A percentile compares a stretch with the other conserved stretches of the same genome.
These are phyloP conservation scores for Solanum aculeatissimum DNA, from an alignment of 305 asterid genomes.

Conservation along the genomic window DNA sequence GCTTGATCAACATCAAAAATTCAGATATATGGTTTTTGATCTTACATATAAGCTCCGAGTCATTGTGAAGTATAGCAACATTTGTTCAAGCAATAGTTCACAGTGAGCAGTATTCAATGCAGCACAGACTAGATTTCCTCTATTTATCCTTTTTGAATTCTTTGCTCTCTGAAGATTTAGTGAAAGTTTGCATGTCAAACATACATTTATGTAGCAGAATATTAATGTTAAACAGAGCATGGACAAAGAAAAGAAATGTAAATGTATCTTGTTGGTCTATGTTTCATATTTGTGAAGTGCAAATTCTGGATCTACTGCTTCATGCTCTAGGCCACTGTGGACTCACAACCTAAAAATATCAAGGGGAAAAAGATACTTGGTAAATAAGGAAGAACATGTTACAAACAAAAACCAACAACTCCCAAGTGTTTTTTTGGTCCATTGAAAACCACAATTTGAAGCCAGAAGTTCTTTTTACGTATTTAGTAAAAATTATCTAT, in stretches of 20 bases:
- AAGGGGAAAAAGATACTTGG: background rate
- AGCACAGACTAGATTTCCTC: background rate
- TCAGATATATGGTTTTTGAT: background rate
- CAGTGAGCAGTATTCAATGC: background rate
- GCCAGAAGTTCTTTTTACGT: no score
- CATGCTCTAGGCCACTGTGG: conserved; percentile 78
- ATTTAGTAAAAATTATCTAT: background rate
- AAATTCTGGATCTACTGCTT: background rate
- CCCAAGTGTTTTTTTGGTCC: background rate
- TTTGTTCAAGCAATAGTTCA: background rate
- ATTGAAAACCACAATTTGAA: background rate
- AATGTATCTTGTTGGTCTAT: background rate
- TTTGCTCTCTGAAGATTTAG: background rate
- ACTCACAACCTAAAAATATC: conserved; percentile 58
- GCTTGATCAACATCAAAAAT: background rate
- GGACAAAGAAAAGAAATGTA: background rate
- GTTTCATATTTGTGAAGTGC: background rate
- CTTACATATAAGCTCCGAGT: background rate
- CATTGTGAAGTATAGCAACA: background rate
- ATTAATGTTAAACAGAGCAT: background rate
- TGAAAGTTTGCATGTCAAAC: background rate
- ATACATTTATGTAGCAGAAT: background rate
- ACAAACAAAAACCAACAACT: background rate
- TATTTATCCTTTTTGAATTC: background rate
- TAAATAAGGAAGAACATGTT: background rate